Base-by-base conservation (phyloP, 129 eudicot species). In the Scalesia atractyloides region DNA sequence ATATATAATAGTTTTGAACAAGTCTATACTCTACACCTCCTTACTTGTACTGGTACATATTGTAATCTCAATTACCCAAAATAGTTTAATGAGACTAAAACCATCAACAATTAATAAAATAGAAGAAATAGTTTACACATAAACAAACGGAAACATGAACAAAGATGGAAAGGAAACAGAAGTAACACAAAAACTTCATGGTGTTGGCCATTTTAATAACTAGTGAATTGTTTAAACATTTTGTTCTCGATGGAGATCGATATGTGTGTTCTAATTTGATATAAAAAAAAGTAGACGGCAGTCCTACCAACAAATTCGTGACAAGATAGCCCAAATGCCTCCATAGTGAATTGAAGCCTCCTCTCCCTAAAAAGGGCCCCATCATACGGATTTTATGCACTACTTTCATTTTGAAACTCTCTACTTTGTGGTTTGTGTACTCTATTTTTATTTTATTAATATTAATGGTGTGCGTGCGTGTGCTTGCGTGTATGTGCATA, bases 281-380 rank as follows among this genome's bases (percentile, higher is more conserved):
- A 43, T 15, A n/a, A 72, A 58, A 72, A 72, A 24, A 22, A 39
- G n/a, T 4, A 17, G 8, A 17, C 34, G 4, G 37, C 65, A 70
- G 44, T 37, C 76, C 58, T 58, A 72, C 76, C 76, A 72, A 59
- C 57, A 30, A 58, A 72, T 39, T 41, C 68, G 68, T 72, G 68
- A 59, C 68, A 59, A 72, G 46, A 72, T 44, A 58, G 46, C 76
- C 53, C 68, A 72, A 58, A 72, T 58, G 66, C 60, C 79, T 74
- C 79, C 73, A 64, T 75, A 52, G 66, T 76, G 51, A 69, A 69
- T 77, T 77, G 81, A 69, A 69, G 70, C 65, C 76, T 69, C 80
- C 63, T 57, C 60, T 47, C 80, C 74, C 26, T 76, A 76, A 76
- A 68, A 76, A 76, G 80, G 61, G 74, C 65, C 39, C 70, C 75